Evolutionary conservation across 331 rosid species (phyloP).

Genomic region (Arachis monticola): DNA sequence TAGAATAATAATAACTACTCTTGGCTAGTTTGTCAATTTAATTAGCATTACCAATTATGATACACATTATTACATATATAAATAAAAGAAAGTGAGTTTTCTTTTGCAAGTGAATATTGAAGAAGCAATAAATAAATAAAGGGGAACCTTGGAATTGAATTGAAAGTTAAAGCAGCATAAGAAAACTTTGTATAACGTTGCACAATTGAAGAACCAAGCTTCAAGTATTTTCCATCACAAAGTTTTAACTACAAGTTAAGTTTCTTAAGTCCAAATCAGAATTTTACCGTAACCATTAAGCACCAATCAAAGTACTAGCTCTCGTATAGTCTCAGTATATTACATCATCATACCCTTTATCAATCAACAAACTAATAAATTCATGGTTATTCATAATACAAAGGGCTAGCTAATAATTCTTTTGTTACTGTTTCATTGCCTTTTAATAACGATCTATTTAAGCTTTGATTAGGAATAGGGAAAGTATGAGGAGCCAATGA

Average conservation of each 20-base stretch:
- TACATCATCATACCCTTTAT: background rate
- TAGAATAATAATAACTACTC: no score
- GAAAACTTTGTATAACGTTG: slow-evolving; percentile 64
- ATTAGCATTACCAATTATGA: slow-evolving; percentile 25
- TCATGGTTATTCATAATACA: no score
- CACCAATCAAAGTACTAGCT: background rate
- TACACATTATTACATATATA: slow-evolving; percentile 32
- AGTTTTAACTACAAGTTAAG: slow-evolving; percentile 68
- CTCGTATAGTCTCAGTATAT: background rate
- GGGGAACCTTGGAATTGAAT: slow-evolving; percentile 60
- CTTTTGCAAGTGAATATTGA: slow-evolving; percentile 36
- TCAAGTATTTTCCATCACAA: slow-evolving; percentile 49
- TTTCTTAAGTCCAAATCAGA: slow-evolving; percentile 45
- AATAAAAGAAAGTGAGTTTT: slow-evolving; percentile 4
- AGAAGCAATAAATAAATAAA: slow-evolving; percentile 35
- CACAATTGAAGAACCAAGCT: slow-evolving; percentile 62
- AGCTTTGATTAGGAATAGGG: background rate
- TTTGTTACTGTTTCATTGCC: no score
- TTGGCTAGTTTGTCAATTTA: slow-evolving; percentile 6
- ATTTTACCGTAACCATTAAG: slow-evolving; percentile 43
- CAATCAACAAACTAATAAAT: slow-evolving; percentile 25
- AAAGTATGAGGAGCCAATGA: no score
- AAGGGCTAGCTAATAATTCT: no score
- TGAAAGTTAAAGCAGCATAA: slow-evolving; percentile 43
- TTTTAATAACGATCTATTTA: no score